A percentile compares a stretch with the other conserved stretches of the same genome.
Conservation (phyloP, 768 basidiomycete species). For the Trametes punicea region DNA sequence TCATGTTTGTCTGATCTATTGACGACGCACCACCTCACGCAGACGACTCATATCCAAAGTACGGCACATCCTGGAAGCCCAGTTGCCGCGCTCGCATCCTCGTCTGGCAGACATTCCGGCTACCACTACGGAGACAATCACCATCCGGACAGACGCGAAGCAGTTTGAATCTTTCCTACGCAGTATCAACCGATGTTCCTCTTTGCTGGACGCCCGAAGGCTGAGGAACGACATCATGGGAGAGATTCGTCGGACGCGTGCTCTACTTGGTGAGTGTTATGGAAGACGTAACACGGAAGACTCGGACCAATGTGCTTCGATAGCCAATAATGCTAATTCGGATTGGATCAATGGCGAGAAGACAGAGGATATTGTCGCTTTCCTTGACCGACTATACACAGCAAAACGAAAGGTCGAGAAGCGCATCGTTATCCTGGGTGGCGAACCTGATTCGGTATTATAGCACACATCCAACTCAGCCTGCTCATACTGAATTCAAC, state of each 20-base stretch:
- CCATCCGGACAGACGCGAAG: conserved; percentile 72
- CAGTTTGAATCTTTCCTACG: conserved; percentile 91
- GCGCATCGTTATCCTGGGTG: conserved; percentile 77
- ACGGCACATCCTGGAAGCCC: conserved; percentile 77
- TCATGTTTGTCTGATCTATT: conserved; percentile 38
- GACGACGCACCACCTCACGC: conserved; percentile 2
- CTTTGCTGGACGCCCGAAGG: conserved; percentile 82
- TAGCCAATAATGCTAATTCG: conserved; percentile 83
- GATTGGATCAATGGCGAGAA: conserved; percentile 87
- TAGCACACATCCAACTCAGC: background rate
- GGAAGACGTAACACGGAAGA: background rate
- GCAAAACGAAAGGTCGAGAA: conserved; percentile 87
- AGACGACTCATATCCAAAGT: conserved; percentile 88
- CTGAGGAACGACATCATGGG: conserved; percentile 89
- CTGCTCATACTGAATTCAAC: background rate
- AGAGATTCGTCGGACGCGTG: conserved; percentile 82
- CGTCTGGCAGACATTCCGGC: conserved; percentile 39
- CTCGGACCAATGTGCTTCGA: background rate
- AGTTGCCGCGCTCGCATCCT: conserved; percentile 56
- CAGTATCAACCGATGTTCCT: conserved; percentile 78
- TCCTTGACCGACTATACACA: conserved; percentile 82
- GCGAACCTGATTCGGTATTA: conserved; percentile 60
- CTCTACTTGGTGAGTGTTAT: conserved; percentile 59
- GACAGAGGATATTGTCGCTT: conserved; percentile 82
- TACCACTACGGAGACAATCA: conserved; percentile 65